These are phyloP conservation scores for Magnolia officinalis DNA, from an alignment of 164 flowering plant genomes.

Conservation along the genomic window DNA sequence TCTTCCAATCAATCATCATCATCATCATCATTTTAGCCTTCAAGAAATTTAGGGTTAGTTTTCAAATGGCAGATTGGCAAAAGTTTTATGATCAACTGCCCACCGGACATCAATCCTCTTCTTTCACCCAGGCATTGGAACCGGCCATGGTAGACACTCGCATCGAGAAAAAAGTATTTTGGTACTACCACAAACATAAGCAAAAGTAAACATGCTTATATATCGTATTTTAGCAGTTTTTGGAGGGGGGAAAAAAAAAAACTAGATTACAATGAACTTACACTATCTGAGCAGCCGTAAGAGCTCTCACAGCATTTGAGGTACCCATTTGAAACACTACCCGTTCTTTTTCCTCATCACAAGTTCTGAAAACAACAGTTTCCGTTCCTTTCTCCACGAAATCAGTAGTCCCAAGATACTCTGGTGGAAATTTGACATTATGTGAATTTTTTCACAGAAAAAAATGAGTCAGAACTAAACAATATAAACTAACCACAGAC, in stretches of 20 bases:
- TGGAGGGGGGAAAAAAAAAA: too few species aligned
- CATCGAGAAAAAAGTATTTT: too few species aligned
- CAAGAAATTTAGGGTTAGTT: too few species aligned
- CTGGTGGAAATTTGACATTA: slow-evolving; percentile 28
- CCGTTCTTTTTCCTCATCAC: slow-evolving; percentile 53
- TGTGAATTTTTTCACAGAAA: not conserved
- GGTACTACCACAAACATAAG: not conserved
- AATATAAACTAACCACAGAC: not conserved
- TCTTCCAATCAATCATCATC: too few species aligned
- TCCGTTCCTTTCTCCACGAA: slow-evolving; percentile 81
- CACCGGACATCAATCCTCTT: too few species aligned
- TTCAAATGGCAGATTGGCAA: too few species aligned
- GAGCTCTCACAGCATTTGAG: slow-evolving; percentile 89
- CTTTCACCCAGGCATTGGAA: too few species aligned
- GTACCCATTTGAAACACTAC: slow-evolving; percentile 96
- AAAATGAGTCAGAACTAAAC: slow-evolving; percentile 1
- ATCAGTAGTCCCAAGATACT: slow-evolving; percentile 60
- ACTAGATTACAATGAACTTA: slow-evolving; percentile 31
- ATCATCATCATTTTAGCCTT: too few species aligned
- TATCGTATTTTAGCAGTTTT: not conserved
- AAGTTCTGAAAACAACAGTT: slow-evolving; percentile 81
- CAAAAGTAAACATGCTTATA: not conserved
- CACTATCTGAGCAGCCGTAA: slow-evolving; percentile 78
- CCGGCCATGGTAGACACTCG: not conserved
- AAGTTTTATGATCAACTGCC: too few species aligned